Evolutionary conservation across 352 stramenopile genomes (phyloP).

Genomic region (Globisporangium abappressorium): DNA sequence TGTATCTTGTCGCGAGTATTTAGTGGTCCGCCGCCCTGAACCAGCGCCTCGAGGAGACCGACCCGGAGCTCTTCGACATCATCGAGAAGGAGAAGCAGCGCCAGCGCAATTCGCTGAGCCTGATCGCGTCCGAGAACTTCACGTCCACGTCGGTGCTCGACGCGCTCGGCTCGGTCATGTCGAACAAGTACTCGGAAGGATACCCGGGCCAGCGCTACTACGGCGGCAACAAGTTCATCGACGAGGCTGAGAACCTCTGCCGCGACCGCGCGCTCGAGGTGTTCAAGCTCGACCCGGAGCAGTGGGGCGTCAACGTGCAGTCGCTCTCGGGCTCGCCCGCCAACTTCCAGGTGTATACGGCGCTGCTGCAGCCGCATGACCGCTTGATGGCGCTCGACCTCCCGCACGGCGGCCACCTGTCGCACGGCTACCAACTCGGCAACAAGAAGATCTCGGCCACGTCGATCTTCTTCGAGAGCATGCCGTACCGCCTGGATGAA

Average conservation of each 20-base stretch:
- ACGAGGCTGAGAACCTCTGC: constrained; percentile 98
- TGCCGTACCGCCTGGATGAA: constrained; percentile 98
- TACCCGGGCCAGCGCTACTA: constrained; percentile 96
- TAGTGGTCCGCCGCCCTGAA: constrained; percentile 86
- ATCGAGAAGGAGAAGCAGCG: constrained; percentile 98
- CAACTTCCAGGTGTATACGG: constrained; percentile 99
- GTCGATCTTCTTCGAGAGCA: constrained; percentile 99
- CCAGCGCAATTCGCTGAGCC: constrained; percentile 96
- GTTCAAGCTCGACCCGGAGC: constrained; percentile 95
- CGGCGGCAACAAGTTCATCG: constrained; percentile 99
- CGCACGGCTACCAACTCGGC: constrained; percentile 97
- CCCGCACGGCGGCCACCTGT: constrained; percentile 98
- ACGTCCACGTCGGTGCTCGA: constrained; percentile 97
- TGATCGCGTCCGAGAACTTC: constrained; percentile 99
- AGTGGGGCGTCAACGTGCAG: constrained; percentile 98
- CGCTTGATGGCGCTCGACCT: constrained; percentile 98
- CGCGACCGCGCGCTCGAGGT: constrained; percentile 95
- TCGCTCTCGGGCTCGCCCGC: constrained; percentile 96
- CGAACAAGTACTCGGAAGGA: constrained; percentile 99
- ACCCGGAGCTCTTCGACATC: constrained; percentile 93
- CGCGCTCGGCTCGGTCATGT: constrained; percentile 97
- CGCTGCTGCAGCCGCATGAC: constrained; percentile 97
- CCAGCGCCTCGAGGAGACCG: constrained; percentile 80
- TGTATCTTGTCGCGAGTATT: not conserved
- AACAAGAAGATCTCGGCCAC: constrained; percentile 99